Base-by-base conservation (phyloP, 2,329 filamentous ascomycete genomes). In the Ceratocystiopsis sp. region DNA sequence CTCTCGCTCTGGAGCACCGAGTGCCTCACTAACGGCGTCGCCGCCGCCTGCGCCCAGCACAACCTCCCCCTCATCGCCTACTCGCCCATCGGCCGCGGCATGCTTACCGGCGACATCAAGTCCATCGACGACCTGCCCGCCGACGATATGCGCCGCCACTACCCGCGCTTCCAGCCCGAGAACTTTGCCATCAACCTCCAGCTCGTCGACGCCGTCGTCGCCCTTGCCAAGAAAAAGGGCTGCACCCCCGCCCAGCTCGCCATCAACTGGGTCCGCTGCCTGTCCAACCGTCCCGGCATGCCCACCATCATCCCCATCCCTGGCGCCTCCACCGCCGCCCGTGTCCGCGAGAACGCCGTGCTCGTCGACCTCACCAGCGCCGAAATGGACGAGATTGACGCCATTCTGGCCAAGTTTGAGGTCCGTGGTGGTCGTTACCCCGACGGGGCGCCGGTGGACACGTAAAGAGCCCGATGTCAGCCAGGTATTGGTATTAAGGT, bases 241-340 rank as follows among this genome's bases (percentile, higher is more conserved):
- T 60, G 59, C 41, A 73, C 71, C 0, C 46, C 67, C 0, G 59
- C 61, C 13, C 65, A 78, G 52, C 51, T 79, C 19, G 67, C 71
- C 4, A 59, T 76, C 40, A 70, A 71, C 1, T 77, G 72, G 71
- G 50, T 75, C 46, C 49, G 71, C 45, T 61, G 61, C 3, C 69
- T 73, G 48, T 38, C 42, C 4, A 16, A 19, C 35, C 45, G 42
- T 11, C 43, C 43, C 2, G 45, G 45, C 65, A 67, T 2, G 60
- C 66, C 17, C 66, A 42, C 71, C 50, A 61, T 73, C 44, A 65
- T 68, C 52, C 70, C 72, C 0, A 72, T 60, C 42, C 57, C 53
- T 6, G 58, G 57, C 2, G 56, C 55, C 9, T 60, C 63, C 0
- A 66, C 57, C 12, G 53, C 54, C 18, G 58, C 54, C 16, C 60